Percentiles rank a stretch among this genome's conserved stretches.
phyloP scores from a whole-genome alignment of 2,329 filamentous ascomycete species.

The Sclerotinia trifoliorum region DNA sequence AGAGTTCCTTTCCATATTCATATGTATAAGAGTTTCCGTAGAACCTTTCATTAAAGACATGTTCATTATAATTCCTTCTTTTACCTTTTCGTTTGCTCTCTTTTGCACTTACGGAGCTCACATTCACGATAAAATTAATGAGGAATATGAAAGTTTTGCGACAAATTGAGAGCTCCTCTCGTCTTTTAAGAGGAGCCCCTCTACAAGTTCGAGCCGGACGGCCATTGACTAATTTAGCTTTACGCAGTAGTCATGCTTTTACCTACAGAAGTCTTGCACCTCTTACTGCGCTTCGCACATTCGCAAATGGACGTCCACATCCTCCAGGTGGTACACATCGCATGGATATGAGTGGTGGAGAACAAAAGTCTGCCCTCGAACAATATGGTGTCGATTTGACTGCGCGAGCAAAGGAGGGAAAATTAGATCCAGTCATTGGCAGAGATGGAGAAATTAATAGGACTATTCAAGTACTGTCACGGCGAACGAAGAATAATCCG shows the following conservation, averaged over 20 bases:
- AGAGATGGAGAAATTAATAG: constrained; percentile 88
- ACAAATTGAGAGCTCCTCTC: constrained; percentile 33
- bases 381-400: constrained; percentile 91
- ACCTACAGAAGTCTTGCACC: constrained; percentile 42
- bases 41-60: background rate
- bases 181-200: constrained; percentile 32
- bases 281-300: constrained; percentile 48
- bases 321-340: constrained; percentile 90
- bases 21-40: background rate
- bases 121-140: constrained; percentile 15
- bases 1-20: background rate
- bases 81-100: background rate
- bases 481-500: constrained; percentile 85
- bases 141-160: constrained; percentile 31
- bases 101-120: background rate
- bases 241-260: constrained; percentile 24
- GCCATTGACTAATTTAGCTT: constrained; percentile 18
- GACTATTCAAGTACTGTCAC: constrained; percentile 89
- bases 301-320: constrained; percentile 73
- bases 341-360: constrained; percentile 78
- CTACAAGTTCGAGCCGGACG: constrained; percentile 24
- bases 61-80: background rate
- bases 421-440: constrained; percentile 94
- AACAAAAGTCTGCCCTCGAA: constrained; percentile 83
- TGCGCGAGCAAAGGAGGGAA: constrained; percentile 77